Conservation (phyloP, 208 protist genomes). For the Acanthamoeba royreba region DNA sequence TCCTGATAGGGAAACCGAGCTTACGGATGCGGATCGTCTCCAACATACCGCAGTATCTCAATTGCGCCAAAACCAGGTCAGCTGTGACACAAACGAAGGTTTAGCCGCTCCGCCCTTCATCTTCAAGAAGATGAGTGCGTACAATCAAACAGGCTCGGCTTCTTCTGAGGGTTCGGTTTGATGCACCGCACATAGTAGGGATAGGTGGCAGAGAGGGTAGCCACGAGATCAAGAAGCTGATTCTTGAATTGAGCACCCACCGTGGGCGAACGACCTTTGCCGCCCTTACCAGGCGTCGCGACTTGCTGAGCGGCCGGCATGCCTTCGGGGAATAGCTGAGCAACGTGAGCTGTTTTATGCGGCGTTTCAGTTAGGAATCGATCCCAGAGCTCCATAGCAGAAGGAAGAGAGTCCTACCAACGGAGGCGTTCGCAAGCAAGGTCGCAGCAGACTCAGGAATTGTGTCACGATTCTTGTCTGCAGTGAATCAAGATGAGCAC, state of each 20-base stretch:
- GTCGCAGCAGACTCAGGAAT: background rate
- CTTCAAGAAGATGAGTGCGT: too few species aligned
- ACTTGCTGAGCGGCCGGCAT: background rate
- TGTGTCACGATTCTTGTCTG: slow-evolving; percentile 29
- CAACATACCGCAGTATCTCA: slow-evolving; percentile 66
- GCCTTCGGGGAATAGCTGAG: slow-evolving; percentile 1
- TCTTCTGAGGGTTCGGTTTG: slow-evolving; percentile 79
- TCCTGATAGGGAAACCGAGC: slow-evolving; percentile 57
- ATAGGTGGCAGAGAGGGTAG: slow-evolving; percentile 76
- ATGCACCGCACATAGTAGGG: slow-evolving; percentile 95
- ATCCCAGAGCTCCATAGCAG: background rate
- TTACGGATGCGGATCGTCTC: slow-evolving; percentile 69
- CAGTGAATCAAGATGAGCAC: background rate
- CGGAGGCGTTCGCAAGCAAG: background rate
- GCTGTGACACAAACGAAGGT: background rate
- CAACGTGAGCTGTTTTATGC: background rate
- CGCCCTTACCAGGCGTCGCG: background rate
- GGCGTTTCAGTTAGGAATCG: background rate
- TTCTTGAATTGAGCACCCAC: slow-evolving; percentile 55
- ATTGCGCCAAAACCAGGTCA: slow-evolving; percentile 36
- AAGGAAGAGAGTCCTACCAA: background rate
- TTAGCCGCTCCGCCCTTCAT: background rate
- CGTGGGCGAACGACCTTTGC: slow-evolving; percentile 15
- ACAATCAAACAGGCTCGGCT: slow-evolving; percentile 19
- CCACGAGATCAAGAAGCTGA: slow-evolving; percentile 67